Base-by-base conservation (phyloP, 306 rosid species). In the Medicago truncatula region DNA sequence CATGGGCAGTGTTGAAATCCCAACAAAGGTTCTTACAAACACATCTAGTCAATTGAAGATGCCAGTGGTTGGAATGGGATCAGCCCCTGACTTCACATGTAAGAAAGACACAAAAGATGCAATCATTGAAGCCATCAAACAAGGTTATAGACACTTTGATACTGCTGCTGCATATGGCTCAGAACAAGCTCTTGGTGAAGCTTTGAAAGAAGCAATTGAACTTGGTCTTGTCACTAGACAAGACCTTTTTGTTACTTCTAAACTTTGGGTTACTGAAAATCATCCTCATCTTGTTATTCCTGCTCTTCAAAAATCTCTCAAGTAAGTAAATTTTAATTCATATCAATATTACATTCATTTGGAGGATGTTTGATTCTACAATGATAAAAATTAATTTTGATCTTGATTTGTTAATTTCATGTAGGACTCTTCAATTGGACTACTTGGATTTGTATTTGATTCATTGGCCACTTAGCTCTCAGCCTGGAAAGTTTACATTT, bases 181-280 rank as follows among this genome's bases (percentile, higher is more conserved):
- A 0, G 86, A 87, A 31, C 78, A 78, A 17, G 76, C 81, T 21
- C 77, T 87, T 1, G 88, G 90, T 0, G 88, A 87, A 21, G 88
- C 78, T 59, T 43, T 84, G 2, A 68, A 77, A 2, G 86, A 87
- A 12, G 88, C 90, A 1, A 0, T 71, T 7, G 0, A 67, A 2
- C 86, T 82, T 20, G 85, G 86, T 4, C 79, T 87, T 9, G 85
- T 75, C 1, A 46, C 88, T 7, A 50, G 85, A 1, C n/a, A 84
- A 6, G 43, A 87, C 0, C 88, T 87, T 73, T 87, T 87, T 11
- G 75, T 87, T 71, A 87, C 90, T n/a, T 84, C 88, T 15, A 87
- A 84, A 76, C 86, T 84, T 18, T 87, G 88, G 88, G 70, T 71
- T 76, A 73, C 77, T 5, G 68, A 87, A 1, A 83, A 85, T 1